Conservation (phyloP, 768 basidiomycete genomes). For the Tricholoma flavovirens region DNA sequence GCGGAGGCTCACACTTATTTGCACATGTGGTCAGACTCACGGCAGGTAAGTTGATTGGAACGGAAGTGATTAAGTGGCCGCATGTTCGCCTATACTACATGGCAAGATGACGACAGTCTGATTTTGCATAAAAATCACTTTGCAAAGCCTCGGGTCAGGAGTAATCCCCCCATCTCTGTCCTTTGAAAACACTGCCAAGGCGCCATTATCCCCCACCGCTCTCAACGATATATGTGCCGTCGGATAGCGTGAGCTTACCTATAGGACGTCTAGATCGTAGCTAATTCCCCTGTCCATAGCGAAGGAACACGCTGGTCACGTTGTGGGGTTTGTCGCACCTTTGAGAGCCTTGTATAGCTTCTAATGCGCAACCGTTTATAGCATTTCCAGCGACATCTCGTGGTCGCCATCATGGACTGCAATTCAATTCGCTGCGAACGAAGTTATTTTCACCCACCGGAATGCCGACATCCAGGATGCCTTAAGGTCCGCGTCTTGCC, state of each 20-base stretch:
- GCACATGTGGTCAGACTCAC: constrained; percentile 33
- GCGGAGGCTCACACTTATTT: constrained; percentile 29
- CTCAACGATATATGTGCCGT: constrained; percentile 51
- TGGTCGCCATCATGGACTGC: constrained; percentile 74
- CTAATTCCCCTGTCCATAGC: constrained; percentile 29
- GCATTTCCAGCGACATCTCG: constrained; percentile 77
- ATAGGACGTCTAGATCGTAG: not conserved
- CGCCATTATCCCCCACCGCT: not conserved
- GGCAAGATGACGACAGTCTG: constrained; percentile 6
- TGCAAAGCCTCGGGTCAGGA: not conserved
- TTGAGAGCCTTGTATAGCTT: not conserved
- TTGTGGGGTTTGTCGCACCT: constrained; percentile 51
- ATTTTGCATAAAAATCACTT: constrained; percentile 8
- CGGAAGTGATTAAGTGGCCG: constrained; percentile 26
- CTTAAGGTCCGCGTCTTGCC: constrained; percentile 41
- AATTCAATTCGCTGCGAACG: constrained; percentile 57
- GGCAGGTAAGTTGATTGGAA: constrained; percentile 23
- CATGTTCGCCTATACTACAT: constrained; percentile 14
- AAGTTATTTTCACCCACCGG: constrained; percentile 53
- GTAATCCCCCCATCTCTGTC: not conserved
- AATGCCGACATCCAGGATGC: constrained; percentile 51
- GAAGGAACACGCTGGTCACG: constrained; percentile 73
- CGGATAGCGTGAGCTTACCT: constrained; percentile 64
- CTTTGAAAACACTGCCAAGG: constrained; percentile 11
- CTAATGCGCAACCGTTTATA: constrained; percentile 21